A percentile compares a stretch with the other conserved stretches of the same genome.
Evolutionary conservation across 2,329 filamentous ascomycete species (phyloP).

Genomic region (Fusarium sacchari): DNA sequence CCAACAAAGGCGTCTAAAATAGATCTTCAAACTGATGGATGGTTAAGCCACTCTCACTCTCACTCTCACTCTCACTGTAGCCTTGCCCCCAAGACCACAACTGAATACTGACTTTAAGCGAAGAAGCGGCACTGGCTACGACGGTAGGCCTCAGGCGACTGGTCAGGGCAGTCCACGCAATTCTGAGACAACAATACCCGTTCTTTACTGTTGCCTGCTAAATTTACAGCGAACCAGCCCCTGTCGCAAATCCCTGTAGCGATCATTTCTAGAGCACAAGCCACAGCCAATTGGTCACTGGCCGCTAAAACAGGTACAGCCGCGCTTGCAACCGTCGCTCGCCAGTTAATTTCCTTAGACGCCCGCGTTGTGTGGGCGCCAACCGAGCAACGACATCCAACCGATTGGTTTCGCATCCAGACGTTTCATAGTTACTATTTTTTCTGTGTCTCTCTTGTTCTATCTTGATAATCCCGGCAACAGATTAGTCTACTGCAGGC

Average conservation of each 20-base stretch:
- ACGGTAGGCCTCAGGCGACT: conserved; percentile 30
- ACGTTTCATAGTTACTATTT: conserved; percentile 20
- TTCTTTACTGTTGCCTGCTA: neutral
- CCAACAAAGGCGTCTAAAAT: conserved; percentile 12
- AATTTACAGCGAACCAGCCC: conserved; percentile 15
- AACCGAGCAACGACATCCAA: conserved; percentile 34
- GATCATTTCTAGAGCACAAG: neutral
- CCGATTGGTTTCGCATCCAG: conserved; percentile 7
- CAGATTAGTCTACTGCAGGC: neutral
- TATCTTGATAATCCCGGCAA: neutral
- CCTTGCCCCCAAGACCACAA: neutral
- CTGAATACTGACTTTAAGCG: neutral
- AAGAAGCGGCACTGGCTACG: conserved; percentile 7
- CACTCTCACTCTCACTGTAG: neutral
- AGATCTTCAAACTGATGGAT: neutral
- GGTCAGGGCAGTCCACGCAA: neutral
- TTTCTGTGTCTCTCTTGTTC: neutral
- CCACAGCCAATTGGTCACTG: conserved; percentile 34
- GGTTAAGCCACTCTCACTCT: neutral
- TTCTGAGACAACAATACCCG: conserved; percentile 11
- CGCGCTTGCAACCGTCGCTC: conserved; percentile 37
- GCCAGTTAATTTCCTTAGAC: conserved; percentile 38
- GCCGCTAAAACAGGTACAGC: conserved; percentile 11
- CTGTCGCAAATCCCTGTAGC: conserved; percentile 25
- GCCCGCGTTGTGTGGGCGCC: conserved; percentile 28